phyloP scores from a whole-genome alignment of 148 eudicot genomes.

The Persicaria maculosa region DNA sequence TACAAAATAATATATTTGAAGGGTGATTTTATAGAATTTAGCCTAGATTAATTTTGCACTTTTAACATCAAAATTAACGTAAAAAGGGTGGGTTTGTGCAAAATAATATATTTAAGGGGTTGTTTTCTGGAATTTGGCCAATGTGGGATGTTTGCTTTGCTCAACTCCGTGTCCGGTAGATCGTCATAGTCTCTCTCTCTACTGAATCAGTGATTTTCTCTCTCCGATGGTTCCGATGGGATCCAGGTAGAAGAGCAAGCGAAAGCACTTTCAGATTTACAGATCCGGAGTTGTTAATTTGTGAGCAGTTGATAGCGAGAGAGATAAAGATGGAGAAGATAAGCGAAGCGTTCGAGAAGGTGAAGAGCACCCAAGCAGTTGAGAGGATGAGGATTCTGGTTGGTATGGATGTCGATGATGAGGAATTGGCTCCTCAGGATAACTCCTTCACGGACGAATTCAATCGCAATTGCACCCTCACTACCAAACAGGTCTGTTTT shows the following conservation, averaged over 20 bases:
- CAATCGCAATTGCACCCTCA: slow-evolving; percentile 73
- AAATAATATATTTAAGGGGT: too few species aligned
- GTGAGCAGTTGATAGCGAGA: background rate
- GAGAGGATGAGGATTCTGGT: slow-evolving; percentile 85
- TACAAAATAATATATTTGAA: too few species aligned
- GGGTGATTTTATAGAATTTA: too few species aligned
- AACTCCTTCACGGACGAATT: slow-evolving; percentile 69
- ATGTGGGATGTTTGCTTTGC: background rate
- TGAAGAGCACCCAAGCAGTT: slow-evolving; percentile 59
- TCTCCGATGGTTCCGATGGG: background rate
- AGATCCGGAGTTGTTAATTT: background rate
- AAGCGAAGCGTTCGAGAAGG: slow-evolving; percentile 41
- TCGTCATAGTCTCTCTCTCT: background rate
- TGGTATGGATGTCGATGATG: slow-evolving; percentile 80
- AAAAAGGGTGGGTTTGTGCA: too few species aligned
- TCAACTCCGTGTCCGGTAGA: background rate
- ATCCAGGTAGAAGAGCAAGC: background rate
- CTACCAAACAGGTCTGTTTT: slow-evolving; percentile 66
- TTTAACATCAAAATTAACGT: too few species aligned
- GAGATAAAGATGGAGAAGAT: slow-evolving; percentile 52
- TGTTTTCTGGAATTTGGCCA: too few species aligned
- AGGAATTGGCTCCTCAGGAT: slow-evolving; percentile 35
- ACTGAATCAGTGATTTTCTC: background rate
- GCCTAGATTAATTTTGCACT: too few species aligned
- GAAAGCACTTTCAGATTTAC: background rate